Conservation (phyloP, 2,329 filamentous ascomycete species). For the Ceratocystis ficicola region DNA sequence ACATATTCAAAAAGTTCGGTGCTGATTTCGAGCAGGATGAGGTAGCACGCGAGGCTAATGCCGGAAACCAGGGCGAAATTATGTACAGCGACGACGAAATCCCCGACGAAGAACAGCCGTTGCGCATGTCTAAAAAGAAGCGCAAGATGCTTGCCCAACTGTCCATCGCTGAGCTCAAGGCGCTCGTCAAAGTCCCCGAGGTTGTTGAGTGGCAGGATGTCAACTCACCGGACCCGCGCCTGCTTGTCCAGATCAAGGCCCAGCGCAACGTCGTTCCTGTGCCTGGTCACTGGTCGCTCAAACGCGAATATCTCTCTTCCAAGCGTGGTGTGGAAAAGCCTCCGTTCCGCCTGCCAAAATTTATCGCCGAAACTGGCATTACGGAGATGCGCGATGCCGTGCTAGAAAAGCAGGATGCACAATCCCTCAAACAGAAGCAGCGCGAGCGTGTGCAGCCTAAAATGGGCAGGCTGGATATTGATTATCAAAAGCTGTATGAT, state of each 20-base stretch:
- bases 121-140: slow-evolving; percentile 77
- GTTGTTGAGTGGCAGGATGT: slow-evolving; percentile 97
- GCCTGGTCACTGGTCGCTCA: slow-evolving; percentile 85
- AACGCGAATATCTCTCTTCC: slow-evolving; percentile 91
- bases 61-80: slow-evolving; percentile 69
- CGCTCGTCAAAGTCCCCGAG: slow-evolving; percentile 79
- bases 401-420: slow-evolving; percentile 86
- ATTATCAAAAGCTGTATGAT: slow-evolving; percentile 96
- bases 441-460: slow-evolving; percentile 88
- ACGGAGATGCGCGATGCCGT: slow-evolving; percentile 96
- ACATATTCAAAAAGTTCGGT: slow-evolving; percentile 70
- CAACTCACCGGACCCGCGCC: slow-evolving; percentile 73
- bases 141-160: slow-evolving; percentile 83
- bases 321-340: slow-evolving; percentile 96
- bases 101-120: slow-evolving; percentile 62
- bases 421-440: slow-evolving; percentile 87
- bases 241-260: slow-evolving; percentile 89
- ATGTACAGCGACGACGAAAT: slow-evolving; percentile 78
- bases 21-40: slow-evolving; percentile 50
- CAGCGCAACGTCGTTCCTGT: slow-evolving; percentile 93
- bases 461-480: slow-evolving; percentile 94
- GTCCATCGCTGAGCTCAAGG: slow-evolving; percentile 90
- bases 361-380: slow-evolving; percentile 95
- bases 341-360: slow-evolving; percentile 82
- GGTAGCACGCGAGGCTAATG: slow-evolving; percentile 50